Percentiles rank a stretch among this genome's conserved stretches.
Conservation (phyloP, 192 early-diverging fungal genomes). For the Rhizophagus clarus region DNA sequence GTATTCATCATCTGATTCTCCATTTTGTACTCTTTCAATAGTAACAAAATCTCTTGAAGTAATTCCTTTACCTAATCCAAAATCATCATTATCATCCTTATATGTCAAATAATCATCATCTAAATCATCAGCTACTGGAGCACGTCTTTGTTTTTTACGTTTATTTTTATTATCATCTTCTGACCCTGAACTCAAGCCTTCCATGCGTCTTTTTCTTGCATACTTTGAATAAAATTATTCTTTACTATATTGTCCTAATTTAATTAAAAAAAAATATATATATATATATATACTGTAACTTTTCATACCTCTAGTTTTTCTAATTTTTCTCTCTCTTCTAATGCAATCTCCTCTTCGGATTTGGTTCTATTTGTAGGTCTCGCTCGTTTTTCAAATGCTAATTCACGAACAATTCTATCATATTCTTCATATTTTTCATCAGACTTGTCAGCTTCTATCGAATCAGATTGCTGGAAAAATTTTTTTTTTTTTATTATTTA, state of each 20-base stretch:
- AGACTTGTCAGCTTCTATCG: background rate
- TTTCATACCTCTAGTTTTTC: constrained; percentile 74
- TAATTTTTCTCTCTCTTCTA: constrained; percentile 82
- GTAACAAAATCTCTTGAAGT: constrained; percentile 38
- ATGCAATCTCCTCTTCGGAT: constrained; percentile 90
- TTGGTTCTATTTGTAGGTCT: constrained; percentile 89
- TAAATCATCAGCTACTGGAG: constrained; percentile 66
- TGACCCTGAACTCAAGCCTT: constrained; percentile 66
- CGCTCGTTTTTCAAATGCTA: constrained; percentile 83
- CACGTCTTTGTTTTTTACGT: constrained; percentile 43
- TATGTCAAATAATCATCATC: constrained; percentile 66
- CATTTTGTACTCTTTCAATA: constrained; percentile 31
- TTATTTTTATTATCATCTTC: constrained; percentile 52
- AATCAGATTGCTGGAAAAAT: background rate
- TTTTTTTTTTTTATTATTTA: background rate
- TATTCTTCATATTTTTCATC: constrained; percentile 55
- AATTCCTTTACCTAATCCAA: constrained; percentile 41
- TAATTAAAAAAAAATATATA: too few relatives aligned
- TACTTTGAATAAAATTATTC: constrained; percentile 30
- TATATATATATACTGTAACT: too few relatives aligned
- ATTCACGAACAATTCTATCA: constrained; percentile 79
- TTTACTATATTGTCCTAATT: background rate
- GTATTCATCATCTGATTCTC: constrained; percentile 28
- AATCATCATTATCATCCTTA: constrained; percentile 38
- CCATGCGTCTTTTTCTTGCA: constrained; percentile 79